These are phyloP conservation scores for Daldinia bambusicola DNA, from an alignment of 495 filamentous ascomycete genomes.

Conservation along the genomic window DNA sequence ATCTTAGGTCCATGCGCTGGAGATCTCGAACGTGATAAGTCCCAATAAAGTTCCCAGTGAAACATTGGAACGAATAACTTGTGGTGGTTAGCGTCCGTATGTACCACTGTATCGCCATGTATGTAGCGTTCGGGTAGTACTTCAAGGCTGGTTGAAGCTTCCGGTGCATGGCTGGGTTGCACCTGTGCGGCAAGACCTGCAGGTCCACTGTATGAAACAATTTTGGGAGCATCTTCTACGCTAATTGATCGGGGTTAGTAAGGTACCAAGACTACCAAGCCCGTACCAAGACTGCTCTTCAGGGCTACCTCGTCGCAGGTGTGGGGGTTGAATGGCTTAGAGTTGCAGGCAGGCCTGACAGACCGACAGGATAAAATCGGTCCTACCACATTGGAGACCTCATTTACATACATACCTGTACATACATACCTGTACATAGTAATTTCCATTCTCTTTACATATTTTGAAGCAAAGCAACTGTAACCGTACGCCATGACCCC, in stretches of 20 bases:
- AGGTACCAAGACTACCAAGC: conserved; percentile 2
- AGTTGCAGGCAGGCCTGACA: neutral
- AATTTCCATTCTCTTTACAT: neutral
- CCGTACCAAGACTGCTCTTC: conserved; percentile 9
- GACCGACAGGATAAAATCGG: neutral
- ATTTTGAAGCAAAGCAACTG: neutral
- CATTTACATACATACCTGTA: conserved; percentile 5
- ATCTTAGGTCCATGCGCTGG: conserved; percentile 26
- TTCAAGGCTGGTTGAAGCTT: conserved; percentile 5
- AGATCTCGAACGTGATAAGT: conserved; percentile 27
- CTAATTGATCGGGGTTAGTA: conserved; percentile 27
- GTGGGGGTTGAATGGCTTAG: conserved; percentile 11
- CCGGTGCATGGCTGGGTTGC: conserved; percentile 9
- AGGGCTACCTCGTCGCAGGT: conserved; percentile 11
- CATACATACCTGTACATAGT: no score
- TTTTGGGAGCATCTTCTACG: neutral
- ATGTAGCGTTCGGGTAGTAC: neutral
- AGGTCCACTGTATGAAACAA: conserved; percentile 25
- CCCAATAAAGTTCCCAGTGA: conserved; percentile 15
- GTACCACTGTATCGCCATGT: neutral
- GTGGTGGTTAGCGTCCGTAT: neutral
- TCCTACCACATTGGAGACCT: conserved; percentile 24
- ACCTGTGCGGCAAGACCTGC: conserved; percentile 35
- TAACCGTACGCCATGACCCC: neutral
- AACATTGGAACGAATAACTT: conserved; percentile 17